Evolutionary conservation across 306 rosid species (phyloP), one percentile per base, ranked within the genome.

Genomic region (Prunus mira): DNA sequence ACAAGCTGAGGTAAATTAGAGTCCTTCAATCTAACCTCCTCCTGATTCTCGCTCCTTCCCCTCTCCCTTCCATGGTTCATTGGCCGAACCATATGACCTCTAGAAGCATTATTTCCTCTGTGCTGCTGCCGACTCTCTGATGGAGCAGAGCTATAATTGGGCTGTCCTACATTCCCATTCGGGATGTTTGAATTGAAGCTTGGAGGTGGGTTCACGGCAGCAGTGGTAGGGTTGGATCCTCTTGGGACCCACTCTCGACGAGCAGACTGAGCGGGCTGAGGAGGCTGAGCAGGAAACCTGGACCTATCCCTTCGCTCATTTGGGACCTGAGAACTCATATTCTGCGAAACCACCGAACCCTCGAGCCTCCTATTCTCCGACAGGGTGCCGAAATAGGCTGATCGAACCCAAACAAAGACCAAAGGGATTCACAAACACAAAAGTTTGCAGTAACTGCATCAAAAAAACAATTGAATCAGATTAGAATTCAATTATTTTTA

Each of bases 1-100:
- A 90, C 92, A 81, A 93, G 83, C 76, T 91, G 93, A 22, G 98
- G 98, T 84, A 93, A 81, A 83, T 75, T 82, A 45, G 86, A 68
- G 85, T 86, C 87, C 68, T 79, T 83, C 46, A 52, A 47, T 32
- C 67, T 82, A 76, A 71, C 80, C 63, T 67, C 86, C 27, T 24
- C 83, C 65, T 82, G 87, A 80, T 38, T 85, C 77, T 71, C 88
- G 65, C 67, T 66, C 70, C 72, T 84, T 55, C 83, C 80, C 50
- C 58, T 51, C 72, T 76, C 81, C 78, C 80, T 79, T 65, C 86
- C 80, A 13, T 80, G 87, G 74, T 72, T 75, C 13, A 73, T 10
- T 28, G 85, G 83, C 45, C 80, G 77, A 76, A 68, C 79, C 52
- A 58, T 10, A 2, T 73, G 65, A 71, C 82, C 80, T 75, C 80